Evolutionary conservation across 768 basidiomycete genomes (phyloP), one percentile per base, ranked within the genome.

Genomic region (Candolleomyces eurysporus): DNA sequence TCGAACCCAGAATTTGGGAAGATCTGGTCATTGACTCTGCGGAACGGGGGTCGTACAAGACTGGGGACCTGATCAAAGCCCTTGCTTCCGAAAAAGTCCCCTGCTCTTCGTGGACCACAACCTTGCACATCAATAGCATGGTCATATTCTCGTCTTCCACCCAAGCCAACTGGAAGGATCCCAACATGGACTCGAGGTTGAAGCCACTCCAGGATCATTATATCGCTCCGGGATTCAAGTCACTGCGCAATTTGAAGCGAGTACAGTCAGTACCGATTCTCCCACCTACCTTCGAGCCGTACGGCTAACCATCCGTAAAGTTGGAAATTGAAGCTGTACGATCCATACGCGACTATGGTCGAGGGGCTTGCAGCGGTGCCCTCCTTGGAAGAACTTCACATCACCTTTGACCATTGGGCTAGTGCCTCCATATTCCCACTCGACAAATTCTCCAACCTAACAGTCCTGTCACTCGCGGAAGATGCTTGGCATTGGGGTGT

Each of bases 111-210:
- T n/a, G 50, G 19, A 36, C 61, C 1, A 57, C 26, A 39, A 61
- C 61, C 2, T 21, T 61, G 36, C 46, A 48, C 17, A 61, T 61
- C 48, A 19, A 13, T 14, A 57, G 51, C 48, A 45, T 61, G 14
- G 46, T 61, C 19, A 56, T 56, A 2, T 61, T 57, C 61, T 57
- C 61, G 11, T 31, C 56, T 22, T 48, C 61, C 5, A 17, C 54
- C 26, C 61, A 61, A 40, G 57, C 55, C 36, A n/a, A 57, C 22
- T 61, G 61, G 61, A 46, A 57, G 32, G 36, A 61, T 11, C 46
- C 48, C 5, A 49, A 61, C 31, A 21, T 57, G 7, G 61, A 57
- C 49, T 7, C 21, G 7, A n/a, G 26, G 17, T 40, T 57, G 10
- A 13, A 48, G 32, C 61, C 61, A 6, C 48, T 61, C 16, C 45